phyloP scores from a whole-genome alignment of 805 yeast species.

The Saccharomycopsis sp. region DNA sequence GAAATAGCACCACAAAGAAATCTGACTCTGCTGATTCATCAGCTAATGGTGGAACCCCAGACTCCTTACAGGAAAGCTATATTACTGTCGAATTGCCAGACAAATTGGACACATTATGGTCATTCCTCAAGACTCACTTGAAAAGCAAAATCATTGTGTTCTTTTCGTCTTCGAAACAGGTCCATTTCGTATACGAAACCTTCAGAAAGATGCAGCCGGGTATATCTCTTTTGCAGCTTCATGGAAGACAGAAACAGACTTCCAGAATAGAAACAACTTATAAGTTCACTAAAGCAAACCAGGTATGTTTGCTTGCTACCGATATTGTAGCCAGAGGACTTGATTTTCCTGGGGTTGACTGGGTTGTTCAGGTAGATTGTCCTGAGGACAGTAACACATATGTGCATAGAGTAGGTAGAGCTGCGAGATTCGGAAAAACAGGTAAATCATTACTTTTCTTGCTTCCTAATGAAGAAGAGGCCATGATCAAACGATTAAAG shows the following conservation, averaged over 20 bases:
- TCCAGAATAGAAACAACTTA: slow-evolving; percentile 76
- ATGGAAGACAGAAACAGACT: slow-evolving; percentile 88
- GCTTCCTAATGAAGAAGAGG: slow-evolving; percentile 76
- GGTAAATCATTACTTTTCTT: slow-evolving; percentile 82
- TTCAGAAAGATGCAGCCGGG: slow-evolving; percentile 89
- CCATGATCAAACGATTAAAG: slow-evolving; percentile 57
- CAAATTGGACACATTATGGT: slow-evolving; percentile 79
- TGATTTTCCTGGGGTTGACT: slow-evolving; percentile 87
- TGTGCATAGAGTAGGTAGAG: slow-evolving; percentile 86
- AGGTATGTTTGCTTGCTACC: slow-evolving; percentile 80
- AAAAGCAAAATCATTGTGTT: slow-evolving; percentile 77
- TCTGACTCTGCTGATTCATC: slow-evolving; percentile 25
- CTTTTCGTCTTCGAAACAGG: slow-evolving; percentile 83
- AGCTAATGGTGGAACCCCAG: slow-evolving; percentile 56
- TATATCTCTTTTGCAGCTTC: slow-evolving; percentile 75
- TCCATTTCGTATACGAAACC: slow-evolving; percentile 81
- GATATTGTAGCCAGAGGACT: slow-evolving; percentile 90
- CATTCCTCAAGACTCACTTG: slow-evolving; percentile 77
- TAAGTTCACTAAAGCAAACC: slow-evolving; percentile 70
- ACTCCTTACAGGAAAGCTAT: slow-evolving; percentile 77
- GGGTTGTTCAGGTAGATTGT: slow-evolving; percentile 91
- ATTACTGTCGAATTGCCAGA: slow-evolving; percentile 66
- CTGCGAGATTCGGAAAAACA: slow-evolving; percentile 77
- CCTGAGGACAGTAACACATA: slow-evolving; percentile 89
- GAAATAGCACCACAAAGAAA: slow-evolving; percentile 22